Percentiles rank a stretch among this genome's conserved stretches.
phyloP scores from a whole-genome alignment of 176 grass and related monocot genomes.

The Triticum urartu region DNA sequence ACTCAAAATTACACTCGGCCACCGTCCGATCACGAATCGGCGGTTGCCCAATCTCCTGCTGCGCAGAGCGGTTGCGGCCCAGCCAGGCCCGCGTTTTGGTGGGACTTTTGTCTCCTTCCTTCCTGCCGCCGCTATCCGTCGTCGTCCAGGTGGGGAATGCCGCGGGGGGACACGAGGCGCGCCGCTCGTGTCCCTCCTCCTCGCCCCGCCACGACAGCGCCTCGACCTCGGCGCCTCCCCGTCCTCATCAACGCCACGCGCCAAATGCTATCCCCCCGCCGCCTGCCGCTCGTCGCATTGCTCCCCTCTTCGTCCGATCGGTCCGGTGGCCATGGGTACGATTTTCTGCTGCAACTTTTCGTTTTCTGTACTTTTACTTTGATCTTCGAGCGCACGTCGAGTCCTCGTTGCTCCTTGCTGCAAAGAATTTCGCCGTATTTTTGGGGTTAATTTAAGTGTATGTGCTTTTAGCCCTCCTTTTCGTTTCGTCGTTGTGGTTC shows the following conservation, averaged over 20 bases:
- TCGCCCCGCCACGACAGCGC: background rate
- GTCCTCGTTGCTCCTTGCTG: background rate
- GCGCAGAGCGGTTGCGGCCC: background rate
- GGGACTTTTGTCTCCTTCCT: background rate
- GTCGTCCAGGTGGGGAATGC: background rate
- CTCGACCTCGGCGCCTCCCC: background rate
- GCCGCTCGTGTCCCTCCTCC: background rate
- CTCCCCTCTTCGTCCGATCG: background rate
- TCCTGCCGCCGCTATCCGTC: background rate
- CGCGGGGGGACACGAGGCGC: background rate
- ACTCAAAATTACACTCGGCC: background rate
- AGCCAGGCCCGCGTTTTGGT: background rate
- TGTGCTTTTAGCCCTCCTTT: no score
- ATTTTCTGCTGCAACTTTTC: background rate
- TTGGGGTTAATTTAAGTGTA: no score
- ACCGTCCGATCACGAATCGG: background rate
- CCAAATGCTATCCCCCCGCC: background rate
- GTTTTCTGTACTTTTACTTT: background rate
- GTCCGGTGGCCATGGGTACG: constrained; percentile 3
- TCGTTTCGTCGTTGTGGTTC: no score
- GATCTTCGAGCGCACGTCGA: background rate
- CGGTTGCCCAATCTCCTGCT: background rate
- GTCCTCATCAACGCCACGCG: background rate
- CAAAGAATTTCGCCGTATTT: no score
- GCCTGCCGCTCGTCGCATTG: background rate